Evolutionary conservation across 192 early-diverging fungal species (phyloP), one percentile per base, ranked within the genome.

Genomic region (Podila horticola): DNA sequence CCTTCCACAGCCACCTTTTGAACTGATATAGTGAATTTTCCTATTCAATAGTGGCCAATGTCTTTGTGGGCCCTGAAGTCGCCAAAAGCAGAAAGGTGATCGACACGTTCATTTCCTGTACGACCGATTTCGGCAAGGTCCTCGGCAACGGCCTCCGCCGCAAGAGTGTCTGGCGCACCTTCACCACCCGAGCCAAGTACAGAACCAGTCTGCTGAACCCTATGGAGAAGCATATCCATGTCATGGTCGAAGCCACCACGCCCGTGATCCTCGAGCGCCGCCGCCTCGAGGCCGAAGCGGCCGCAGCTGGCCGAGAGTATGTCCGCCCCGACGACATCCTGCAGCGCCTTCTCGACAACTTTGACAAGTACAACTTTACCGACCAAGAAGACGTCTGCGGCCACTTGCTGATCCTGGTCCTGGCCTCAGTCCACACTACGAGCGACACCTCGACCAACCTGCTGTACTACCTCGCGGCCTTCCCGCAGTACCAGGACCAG

Each of bases 381-480:
- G 77, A 81, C 49, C 31, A 73, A 0, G 77, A 81, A 38, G 77
- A 81, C n/a, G 24, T 81, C 17, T 81, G 77, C 59, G 77, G 77
- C 13, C 74, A 82, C 28, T 51, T 82, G 4, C 52, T 84, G 61
- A 34, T 82, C 8, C 55, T 86, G 17, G 55, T 86, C 58, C 57
- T 86, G 60, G 83, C 72, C 13, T 82, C 77, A 2, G 79, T 86
- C 2, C 79, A 82, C 31, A 86, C 85, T 0, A 86, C 85, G 1
- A 66, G 74, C 5, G 76, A 76, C 4, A 72, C 74, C 0, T 71
- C 83, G 10, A 65, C 67, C 2, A 72, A 68, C 45, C 36, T 82
- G 15, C 58, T 75, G 19, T 82, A 84, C 26, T 76, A 74, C 41
- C 41, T 86, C 19, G 72, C 74, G 13, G 67, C 65, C 9, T 69